These are phyloP conservation scores for Gillenia trifoliata DNA, from an alignment of 306 rosid species.

Conservation along the genomic window DNA sequence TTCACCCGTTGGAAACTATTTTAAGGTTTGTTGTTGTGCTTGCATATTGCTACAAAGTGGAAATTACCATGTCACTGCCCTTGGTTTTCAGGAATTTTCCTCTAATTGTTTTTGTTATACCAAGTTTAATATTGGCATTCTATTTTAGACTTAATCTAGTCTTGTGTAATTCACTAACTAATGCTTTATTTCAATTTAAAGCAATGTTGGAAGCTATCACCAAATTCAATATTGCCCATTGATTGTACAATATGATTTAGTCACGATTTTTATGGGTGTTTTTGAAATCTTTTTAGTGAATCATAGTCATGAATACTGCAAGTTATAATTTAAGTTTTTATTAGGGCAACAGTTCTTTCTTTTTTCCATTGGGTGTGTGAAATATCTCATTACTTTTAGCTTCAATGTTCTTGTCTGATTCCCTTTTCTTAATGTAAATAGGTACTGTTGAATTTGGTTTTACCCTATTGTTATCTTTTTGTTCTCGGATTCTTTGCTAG, in stretches of 20 bases:
- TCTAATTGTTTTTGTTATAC: not conserved
- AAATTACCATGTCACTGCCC: conserved; percentile 5
- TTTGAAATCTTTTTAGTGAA: not conserved
- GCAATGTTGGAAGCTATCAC: not conserved
- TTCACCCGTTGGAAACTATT: conserved; percentile 98
- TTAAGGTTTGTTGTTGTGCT: conserved; percentile 52
- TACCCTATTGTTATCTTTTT: not conserved
- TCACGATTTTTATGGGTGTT: not conserved
- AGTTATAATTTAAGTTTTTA: not conserved
- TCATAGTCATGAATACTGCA: not conserved
- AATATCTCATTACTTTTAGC: not conserved
- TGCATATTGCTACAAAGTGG: not conserved
- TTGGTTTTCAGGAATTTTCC: not conserved
- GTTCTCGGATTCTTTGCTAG: not conserved
- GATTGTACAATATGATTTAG: not conserved
- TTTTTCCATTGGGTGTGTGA: not conserved
- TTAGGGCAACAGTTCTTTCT: not conserved
- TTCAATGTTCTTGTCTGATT: not conserved
- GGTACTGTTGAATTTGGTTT: not conserved
- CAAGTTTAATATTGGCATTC: not conserved
- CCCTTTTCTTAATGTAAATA: not conserved
- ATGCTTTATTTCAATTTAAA: not conserved
- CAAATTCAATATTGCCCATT: not conserved
- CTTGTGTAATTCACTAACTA: not conserved
- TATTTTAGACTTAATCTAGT: not conserved